A percentile compares a stretch with the other conserved stretches of the same genome.
Conservation (phyloP, 352 stramenopile genomes). For the Phytophthora megakarya region DNA sequence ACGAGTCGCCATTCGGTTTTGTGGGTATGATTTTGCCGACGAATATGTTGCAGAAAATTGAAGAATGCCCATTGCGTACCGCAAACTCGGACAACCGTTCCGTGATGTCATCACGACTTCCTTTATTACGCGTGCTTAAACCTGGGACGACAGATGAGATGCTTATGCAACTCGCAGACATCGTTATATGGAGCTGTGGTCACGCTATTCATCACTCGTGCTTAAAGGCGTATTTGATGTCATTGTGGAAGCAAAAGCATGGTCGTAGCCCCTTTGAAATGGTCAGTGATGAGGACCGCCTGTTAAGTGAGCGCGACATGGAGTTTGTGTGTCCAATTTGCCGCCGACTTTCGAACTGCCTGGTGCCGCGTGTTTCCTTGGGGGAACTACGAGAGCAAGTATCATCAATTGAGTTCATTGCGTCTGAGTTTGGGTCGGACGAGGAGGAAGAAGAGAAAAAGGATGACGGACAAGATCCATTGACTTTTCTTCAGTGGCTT, state of each 20-base stretch:
- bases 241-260: conserved; percentile 69
- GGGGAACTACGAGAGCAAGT: conserved; percentile 16
- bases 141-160: conserved; percentile 37
- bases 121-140: conserved; percentile 36
- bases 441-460: conserved; percentile 50
- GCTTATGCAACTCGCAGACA: conserved; percentile 47
- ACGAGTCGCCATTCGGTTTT: conserved; percentile 61
- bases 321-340: conserved; percentile 86
- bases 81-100: conserved; percentile 10
- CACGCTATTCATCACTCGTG: conserved; percentile 74
- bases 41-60: conserved; percentile 49
- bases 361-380: conserved; percentile 54
- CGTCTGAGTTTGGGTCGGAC: conserved; percentile 27
- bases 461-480: conserved; percentile 41
- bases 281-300: conserved; percentile 54
- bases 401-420: conserved; percentile 17
- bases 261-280: conserved; percentile 48
- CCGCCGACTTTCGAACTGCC: conserved; percentile 72
- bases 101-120: conserved; percentile 22
- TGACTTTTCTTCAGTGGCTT: conserved; percentile 55
- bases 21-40: conserved; percentile 77
- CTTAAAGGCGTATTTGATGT: conserved; percentile 71
- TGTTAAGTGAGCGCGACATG: conserved; percentile 68
- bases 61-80: conserved; percentile 7
- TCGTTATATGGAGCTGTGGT: conserved; percentile 71